Conservation (phyloP, 108 stramenopile species). For the Mediolabrus comicus region DNA sequence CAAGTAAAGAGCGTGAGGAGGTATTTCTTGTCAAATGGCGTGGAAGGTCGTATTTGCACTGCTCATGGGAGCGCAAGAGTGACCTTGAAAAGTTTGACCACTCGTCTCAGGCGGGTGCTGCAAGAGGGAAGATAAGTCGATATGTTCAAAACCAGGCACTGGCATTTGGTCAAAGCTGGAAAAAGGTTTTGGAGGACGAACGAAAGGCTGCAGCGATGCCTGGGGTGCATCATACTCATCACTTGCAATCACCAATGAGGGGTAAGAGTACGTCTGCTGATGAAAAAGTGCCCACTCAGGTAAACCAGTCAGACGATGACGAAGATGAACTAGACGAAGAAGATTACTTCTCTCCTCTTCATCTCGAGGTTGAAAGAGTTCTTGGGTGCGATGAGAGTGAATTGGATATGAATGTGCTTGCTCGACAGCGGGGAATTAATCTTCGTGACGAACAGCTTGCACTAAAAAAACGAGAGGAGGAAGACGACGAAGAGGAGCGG, state of each 20-base stretch:
- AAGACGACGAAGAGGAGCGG: slow-evolving; percentile 54
- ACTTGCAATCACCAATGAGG: slow-evolving; percentile 10
- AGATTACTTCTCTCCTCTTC: slow-evolving; percentile 64
- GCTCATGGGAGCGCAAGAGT: slow-evolving; percentile 75
- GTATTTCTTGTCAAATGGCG: slow-evolving; percentile 85
- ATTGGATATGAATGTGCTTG: slow-evolving; percentile 74
- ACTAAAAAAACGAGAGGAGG: slow-evolving; percentile 48
- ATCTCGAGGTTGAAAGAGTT: slow-evolving; percentile 77
- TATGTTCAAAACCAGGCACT: slow-evolving; percentile 67
- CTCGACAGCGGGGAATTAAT: slow-evolving; percentile 76
- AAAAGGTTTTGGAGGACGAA: slow-evolving; percentile 62
- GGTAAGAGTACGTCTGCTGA: neutral
- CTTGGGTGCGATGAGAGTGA: slow-evolving; percentile 82
- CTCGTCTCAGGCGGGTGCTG: slow-evolving; percentile 58
- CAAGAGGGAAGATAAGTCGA: slow-evolving; percentile 74
- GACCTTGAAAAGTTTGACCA: slow-evolving; percentile 74
- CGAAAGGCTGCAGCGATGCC: slow-evolving; percentile 42
- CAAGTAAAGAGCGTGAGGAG: slow-evolving; percentile 60
- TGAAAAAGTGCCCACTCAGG: neutral
- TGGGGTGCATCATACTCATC: slow-evolving; percentile 50
- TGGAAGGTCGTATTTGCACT: slow-evolving; percentile 78
- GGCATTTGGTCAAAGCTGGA: slow-evolving; percentile 71
- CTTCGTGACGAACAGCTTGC: slow-evolving; percentile 45
- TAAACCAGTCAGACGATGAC: slow-evolving; percentile 11
- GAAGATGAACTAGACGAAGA: slow-evolving; percentile 52